phyloP scores from a whole-genome alignment of 2,329 filamentous ascomycete species.

The Cytospora schulzeri region DNA sequence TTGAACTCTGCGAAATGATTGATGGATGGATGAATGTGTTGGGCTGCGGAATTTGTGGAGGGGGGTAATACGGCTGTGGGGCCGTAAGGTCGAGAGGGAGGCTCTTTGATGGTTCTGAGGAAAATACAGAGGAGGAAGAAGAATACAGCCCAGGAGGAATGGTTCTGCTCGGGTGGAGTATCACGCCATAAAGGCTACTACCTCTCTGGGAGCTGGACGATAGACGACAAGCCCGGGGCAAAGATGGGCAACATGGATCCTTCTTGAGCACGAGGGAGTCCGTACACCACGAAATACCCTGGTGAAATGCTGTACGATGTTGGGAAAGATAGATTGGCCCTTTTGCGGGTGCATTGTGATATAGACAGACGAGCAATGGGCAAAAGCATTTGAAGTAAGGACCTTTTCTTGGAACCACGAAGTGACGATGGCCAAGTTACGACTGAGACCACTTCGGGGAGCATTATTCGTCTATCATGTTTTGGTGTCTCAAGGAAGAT shows the following conservation, averaged over 20 bases:
- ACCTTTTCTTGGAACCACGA: background rate
- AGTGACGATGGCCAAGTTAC: background rate
- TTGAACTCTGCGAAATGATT: slow-evolving; percentile 31
- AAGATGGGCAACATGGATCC: background rate
- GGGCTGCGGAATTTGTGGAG: too few species aligned
- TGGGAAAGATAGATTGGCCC: background rate
- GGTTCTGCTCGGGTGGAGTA: background rate
- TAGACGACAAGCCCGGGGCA: background rate
- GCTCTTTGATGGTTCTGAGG: background rate
- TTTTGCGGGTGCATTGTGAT: background rate
- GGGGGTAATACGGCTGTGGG: slow-evolving; percentile 3
- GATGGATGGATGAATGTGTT: background rate
- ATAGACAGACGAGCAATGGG: background rate
- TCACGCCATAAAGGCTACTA: background rate
- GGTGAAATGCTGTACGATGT: slow-evolving; percentile 5
- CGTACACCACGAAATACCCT: background rate
- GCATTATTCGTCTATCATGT: too few species aligned
- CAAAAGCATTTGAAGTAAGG: background rate
- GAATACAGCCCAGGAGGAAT: background rate
- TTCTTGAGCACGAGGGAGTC: background rate
- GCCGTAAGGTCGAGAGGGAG: background rate
- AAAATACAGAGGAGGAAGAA: background rate
- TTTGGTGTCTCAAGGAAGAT: too few species aligned
- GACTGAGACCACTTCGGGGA: background rate
- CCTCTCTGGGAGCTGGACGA: background rate